Percentiles rank a stretch among this genome's conserved stretches.
Conservation (phyloP, 129 eudicot species). For the Flaveria trinervia region DNA sequence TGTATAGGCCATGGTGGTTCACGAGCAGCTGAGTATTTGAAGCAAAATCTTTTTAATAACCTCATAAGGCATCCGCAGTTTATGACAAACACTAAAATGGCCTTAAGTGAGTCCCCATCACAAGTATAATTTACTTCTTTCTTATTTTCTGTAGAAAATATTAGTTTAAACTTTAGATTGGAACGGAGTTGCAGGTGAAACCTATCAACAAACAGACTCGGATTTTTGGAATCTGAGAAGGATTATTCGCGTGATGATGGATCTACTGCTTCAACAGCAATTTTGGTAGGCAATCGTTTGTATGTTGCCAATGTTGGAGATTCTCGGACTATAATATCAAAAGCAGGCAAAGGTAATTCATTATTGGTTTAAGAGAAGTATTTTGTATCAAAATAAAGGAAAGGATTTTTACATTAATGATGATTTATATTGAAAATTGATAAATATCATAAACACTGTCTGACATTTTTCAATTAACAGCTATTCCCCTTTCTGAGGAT, state of each 20-base stretch:
- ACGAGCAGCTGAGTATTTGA: slow-evolving; percentile 78
- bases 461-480: slow-evolving; percentile 40
- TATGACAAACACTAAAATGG: slow-evolving; percentile 57
- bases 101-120: slow-evolving; percentile 59
- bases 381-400: background rate
- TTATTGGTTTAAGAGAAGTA: background rate
- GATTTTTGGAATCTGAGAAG: slow-evolving; percentile 76
- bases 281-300: slow-evolving; percentile 75
- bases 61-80: slow-evolving; percentile 73
- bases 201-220: slow-evolving; percentile 67
- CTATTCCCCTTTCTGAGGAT: slow-evolving; percentile 85
- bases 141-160: background rate
- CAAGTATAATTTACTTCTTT: background rate
- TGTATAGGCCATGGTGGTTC: slow-evolving; percentile 92
- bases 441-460: background rate
- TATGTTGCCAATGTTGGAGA: slow-evolving; percentile 97
- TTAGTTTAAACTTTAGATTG: slow-evolving; percentile 3
- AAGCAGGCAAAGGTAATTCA: slow-evolving; percentile 75
- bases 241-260: slow-evolving; percentile 88
- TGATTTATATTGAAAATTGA: background rate
- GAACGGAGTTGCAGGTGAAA: slow-evolving; percentile 54
- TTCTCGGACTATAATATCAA: slow-evolving; percentile 80
- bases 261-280: slow-evolving; percentile 91
- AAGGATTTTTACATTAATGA: background rate
- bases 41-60: slow-evolving; percentile 72